Conservation (phyloP, 2,329 filamentous ascomycete genomes). For the Botryosphaeria agaves region DNA sequence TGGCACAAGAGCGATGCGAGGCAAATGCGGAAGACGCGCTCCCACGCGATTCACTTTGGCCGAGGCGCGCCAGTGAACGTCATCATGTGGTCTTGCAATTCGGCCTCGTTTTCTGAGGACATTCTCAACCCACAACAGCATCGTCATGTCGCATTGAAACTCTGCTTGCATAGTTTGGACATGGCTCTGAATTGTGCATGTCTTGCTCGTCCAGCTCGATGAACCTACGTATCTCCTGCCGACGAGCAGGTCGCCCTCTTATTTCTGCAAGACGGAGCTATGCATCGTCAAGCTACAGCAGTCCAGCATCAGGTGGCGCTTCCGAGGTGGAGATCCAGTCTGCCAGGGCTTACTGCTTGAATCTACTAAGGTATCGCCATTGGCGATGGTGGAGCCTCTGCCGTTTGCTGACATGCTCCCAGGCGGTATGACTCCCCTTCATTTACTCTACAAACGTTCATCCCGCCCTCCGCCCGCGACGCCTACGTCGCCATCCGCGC, state of each 20-base stretch:
- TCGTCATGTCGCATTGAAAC: too few species aligned
- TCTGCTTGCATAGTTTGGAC: too few species aligned
- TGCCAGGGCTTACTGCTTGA: constrained; percentile 40
- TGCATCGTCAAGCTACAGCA: constrained; percentile 1
- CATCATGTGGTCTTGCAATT: constrained; percentile 1
- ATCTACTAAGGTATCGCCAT: constrained; percentile 40
- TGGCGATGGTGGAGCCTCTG: constrained; percentile 2
- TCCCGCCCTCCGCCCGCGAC: constrained; percentile 56
- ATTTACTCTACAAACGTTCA: constrained; percentile 69
- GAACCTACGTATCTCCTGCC: too few species aligned
- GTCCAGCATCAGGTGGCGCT: constrained; percentile 4
- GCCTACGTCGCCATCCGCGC: constrained; percentile 82
- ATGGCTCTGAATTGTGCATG: too few species aligned
- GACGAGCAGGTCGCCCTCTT: too few species aligned
- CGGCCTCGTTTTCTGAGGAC: too few species aligned
- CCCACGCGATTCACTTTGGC: constrained; percentile 1
- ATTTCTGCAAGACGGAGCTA: constrained; percentile 2
- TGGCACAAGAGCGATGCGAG: constrained; percentile 2
- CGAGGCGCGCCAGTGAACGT: constrained; percentile 1
- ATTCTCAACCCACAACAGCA: too few species aligned
- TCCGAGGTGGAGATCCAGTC: constrained; percentile 32
- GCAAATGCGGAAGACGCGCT: constrained; percentile 6
- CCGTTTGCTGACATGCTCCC: neutral
- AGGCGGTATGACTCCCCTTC: constrained; percentile 84
- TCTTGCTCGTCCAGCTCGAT: too few species aligned